phyloP scores from a whole-genome alignment of 441 rosid species.

The Eutrema salsugineum region DNA sequence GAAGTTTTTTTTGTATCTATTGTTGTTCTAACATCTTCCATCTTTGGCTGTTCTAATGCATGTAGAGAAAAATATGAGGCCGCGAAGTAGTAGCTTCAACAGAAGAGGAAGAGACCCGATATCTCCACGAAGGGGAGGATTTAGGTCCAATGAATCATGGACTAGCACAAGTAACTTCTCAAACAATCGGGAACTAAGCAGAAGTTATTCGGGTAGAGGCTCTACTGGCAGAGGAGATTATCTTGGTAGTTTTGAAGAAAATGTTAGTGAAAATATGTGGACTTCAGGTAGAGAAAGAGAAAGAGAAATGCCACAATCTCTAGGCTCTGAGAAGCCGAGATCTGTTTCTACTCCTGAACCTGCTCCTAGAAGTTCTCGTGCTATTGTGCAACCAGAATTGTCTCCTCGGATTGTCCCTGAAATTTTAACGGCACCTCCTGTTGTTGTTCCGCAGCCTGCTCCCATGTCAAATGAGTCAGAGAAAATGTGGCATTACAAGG shows the following conservation, averaged over 20 bases:
- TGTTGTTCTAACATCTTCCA: neutral
- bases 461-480: constrained; percentile 63
- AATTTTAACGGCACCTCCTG: constrained; percentile 40
- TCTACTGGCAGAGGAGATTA: constrained; percentile 51
- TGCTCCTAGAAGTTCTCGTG: constrained; percentile 33
- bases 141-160: constrained; percentile 58
- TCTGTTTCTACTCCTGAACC: constrained; percentile 39
- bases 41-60: constrained; percentile 26
- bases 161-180: constrained; percentile 55
- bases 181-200: constrained; percentile 52
- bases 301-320: constrained; percentile 46
- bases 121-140: constrained; percentile 68
- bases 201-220: constrained; percentile 64
- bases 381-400: constrained; percentile 38
- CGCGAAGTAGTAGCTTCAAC: constrained; percentile 58
- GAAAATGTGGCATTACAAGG: constrained; percentile 85
- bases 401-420: constrained; percentile 42
- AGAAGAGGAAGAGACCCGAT: constrained; percentile 76
- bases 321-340: constrained; percentile 60
- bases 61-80: constrained; percentile 54
- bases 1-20: neutral
- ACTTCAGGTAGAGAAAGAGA: constrained; percentile 61
- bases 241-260: constrained; percentile 48
- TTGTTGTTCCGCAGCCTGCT: constrained; percentile 36
- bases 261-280: constrained; percentile 48